These are phyloP conservation scores for Exophiala sp. DNA, from an alignment of 2,329 filamentous ascomycete genomes.

Conservation along the genomic window DNA sequence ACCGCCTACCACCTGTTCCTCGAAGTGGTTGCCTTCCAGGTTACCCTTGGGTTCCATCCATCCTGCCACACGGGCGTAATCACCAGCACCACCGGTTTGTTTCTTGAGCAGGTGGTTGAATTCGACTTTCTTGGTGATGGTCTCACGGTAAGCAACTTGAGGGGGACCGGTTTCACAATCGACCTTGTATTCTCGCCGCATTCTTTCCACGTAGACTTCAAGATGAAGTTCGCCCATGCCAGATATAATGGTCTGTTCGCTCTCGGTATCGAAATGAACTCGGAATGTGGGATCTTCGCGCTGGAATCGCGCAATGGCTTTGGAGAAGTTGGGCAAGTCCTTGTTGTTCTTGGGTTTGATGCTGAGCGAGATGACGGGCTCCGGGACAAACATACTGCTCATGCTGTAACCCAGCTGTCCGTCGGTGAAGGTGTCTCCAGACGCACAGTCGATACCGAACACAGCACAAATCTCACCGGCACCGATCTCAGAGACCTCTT, in stretches of 20 bases:
- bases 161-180: slow-evolving; percentile 94
- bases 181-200: slow-evolving; percentile 92
- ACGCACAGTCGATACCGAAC: slow-evolving; percentile 95
- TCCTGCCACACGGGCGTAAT: slow-evolving; percentile 87
- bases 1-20: slow-evolving; percentile 80
- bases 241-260: slow-evolving; percentile 93
- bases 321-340: slow-evolving; percentile 90
- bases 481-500: slow-evolving; percentile 85
- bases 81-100: slow-evolving; percentile 90
- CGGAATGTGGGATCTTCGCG: slow-evolving; percentile 97
- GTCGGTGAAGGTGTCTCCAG: slow-evolving; percentile 96
- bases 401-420: slow-evolving; percentile 88
- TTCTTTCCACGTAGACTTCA: slow-evolving; percentile 95
- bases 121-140: slow-evolving; percentile 68
- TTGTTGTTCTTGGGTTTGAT: slow-evolving; percentile 93
- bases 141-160: slow-evolving; percentile 95
- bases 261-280: slow-evolving; percentile 84
- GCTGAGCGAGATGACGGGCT: slow-evolving; percentile 94
- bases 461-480: slow-evolving; percentile 98
- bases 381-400: slow-evolving; percentile 94
- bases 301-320: slow-evolving; percentile 98
- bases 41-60: slow-evolving; percentile 79
- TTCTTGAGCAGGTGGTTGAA: slow-evolving; percentile 95
- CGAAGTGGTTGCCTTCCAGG: slow-evolving; percentile 71
- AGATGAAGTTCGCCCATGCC: slow-evolving; percentile 98